These are phyloP conservation scores for Sporisorium scitamineum DNA, from an alignment of 1,284 basidiomycete genomes.

Conservation along the genomic window DNA sequence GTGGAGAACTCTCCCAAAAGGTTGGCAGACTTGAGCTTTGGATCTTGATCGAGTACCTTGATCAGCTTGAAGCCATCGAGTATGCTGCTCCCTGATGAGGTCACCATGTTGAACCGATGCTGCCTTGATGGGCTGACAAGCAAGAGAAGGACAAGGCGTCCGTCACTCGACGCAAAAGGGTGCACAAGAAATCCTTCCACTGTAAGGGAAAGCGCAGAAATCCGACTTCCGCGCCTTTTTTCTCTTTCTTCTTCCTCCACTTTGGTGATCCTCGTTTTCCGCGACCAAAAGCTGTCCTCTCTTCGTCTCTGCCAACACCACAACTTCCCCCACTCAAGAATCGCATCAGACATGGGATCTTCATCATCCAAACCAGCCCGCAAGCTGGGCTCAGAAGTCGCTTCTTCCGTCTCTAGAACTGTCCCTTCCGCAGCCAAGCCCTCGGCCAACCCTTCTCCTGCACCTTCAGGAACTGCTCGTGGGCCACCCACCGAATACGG, in stretches of 20 bases:
- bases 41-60: slow-evolving; percentile 55
- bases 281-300: not conserved
- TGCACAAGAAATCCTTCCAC: slow-evolving; percentile 12
- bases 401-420: slow-evolving; percentile 32
- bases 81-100: not conserved
- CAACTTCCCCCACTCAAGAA: not conserved
- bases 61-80: slow-evolving; percentile 56
- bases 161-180: slow-evolving; percentile 20
- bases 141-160: not conserved
- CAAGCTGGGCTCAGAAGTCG: slow-evolving; percentile 43
- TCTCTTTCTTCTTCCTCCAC: slow-evolving; percentile 27
- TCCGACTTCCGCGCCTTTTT: slow-evolving; percentile 32
- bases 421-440: slow-evolving; percentile 31
- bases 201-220: not conserved
- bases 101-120: not conserved
- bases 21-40: slow-evolving; percentile 45
- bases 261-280: slow-evolving; percentile 43
- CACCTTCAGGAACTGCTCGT: slow-evolving; percentile 4
- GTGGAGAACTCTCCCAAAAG: slow-evolving; percentile 37
- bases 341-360: slow-evolving; percentile 52
- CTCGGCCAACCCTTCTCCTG: slow-evolving; percentile 8
- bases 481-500: slow-evolving; percentile 31
- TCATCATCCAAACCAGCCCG: slow-evolving; percentile 53
- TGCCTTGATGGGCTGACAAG: too few species aligned
- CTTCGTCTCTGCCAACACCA: not conserved